Conservation (phyloP, 176 grass and related monocot species). For the Puya raimondii region DNA sequence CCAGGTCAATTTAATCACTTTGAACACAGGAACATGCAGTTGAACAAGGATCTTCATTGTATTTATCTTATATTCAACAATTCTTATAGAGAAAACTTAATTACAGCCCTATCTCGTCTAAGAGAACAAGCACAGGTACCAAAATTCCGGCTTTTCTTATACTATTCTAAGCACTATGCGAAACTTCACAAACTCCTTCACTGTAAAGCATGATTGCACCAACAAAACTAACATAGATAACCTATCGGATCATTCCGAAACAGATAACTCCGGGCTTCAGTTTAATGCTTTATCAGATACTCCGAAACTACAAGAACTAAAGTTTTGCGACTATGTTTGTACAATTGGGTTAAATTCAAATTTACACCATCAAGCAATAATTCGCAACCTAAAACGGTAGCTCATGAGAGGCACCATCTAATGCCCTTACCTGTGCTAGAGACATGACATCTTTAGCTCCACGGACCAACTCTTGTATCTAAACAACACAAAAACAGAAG, state of each 20-base stretch:
- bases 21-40: constrained; percentile 5
- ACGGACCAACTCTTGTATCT: constrained; percentile 82
- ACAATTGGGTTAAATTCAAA: too few species aligned
- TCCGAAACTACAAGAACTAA: too few species aligned
- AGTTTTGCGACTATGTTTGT: too few species aligned
- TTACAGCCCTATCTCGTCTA: neutral
- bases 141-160: too few species aligned
- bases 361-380: too few species aligned
- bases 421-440: constrained; percentile 64
- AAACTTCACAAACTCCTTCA: too few species aligned
- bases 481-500: constrained; percentile 1
- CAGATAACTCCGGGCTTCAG: too few species aligned
- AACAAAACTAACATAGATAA: too few species aligned
- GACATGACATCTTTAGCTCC: constrained; percentile 53
- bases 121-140: neutral
- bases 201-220: too few species aligned
- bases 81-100: neutral
- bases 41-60: neutral
- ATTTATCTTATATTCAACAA: constrained; percentile 4
- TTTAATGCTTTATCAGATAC: too few species aligned
- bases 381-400: neutral
- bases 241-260: too few species aligned
- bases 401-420: neutral
- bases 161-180: too few species aligned
- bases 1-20: neutral